These are phyloP conservation scores for Xylariaceae sp. DNA, from an alignment of 2,329 filamentous ascomycete genomes.

Conservation along the genomic window DNA sequence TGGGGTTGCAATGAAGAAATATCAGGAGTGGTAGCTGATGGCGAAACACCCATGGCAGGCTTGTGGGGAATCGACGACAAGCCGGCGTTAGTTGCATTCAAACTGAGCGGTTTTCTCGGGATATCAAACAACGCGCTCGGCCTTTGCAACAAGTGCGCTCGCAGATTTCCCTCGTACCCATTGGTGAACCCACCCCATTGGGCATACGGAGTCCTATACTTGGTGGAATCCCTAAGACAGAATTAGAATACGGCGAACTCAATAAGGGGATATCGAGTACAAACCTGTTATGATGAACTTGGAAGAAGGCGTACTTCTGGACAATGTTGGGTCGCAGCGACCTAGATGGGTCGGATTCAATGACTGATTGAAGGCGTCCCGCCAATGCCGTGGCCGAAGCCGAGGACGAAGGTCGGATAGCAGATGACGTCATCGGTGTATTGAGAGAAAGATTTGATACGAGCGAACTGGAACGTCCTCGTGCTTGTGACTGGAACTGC, in stretches of 20 bases:
- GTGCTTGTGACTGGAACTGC: constrained; percentile 32
- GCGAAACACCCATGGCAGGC: constrained; percentile 12
- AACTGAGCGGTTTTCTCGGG: constrained; percentile 22
- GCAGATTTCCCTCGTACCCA: constrained; percentile 51
- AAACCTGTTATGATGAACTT: constrained; percentile 54
- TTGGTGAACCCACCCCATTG: constrained; percentile 55
- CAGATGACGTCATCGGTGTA: constrained; percentile 33
- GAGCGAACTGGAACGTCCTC: constrained; percentile 30
- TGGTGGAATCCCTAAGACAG: constrained; percentile 42
- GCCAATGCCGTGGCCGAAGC: constrained; percentile 30
- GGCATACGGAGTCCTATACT: constrained; percentile 56
- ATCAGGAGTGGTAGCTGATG: not conserved
- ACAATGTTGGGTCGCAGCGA: constrained; percentile 36
- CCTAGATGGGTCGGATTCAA: constrained; percentile 18
- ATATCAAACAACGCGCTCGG: constrained; percentile 35
- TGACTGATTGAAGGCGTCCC: constrained; percentile 24
- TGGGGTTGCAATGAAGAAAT: not conserved
- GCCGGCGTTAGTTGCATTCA: constrained; percentile 12
- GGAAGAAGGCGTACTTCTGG: constrained; percentile 54
- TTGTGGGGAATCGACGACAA: constrained; percentile 15
- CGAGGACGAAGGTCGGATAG: constrained; percentile 34
- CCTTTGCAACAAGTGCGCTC: constrained; percentile 41
- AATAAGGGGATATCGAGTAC: constrained; percentile 11
- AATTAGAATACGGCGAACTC: constrained; percentile 27
- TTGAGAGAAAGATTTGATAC: constrained; percentile 31